Percentiles rank a stretch among this genome's conserved stretches.
phyloP scores from a whole-genome alignment of 2,329 filamentous ascomycete genomes.

The Anthostomella pinea region DNA sequence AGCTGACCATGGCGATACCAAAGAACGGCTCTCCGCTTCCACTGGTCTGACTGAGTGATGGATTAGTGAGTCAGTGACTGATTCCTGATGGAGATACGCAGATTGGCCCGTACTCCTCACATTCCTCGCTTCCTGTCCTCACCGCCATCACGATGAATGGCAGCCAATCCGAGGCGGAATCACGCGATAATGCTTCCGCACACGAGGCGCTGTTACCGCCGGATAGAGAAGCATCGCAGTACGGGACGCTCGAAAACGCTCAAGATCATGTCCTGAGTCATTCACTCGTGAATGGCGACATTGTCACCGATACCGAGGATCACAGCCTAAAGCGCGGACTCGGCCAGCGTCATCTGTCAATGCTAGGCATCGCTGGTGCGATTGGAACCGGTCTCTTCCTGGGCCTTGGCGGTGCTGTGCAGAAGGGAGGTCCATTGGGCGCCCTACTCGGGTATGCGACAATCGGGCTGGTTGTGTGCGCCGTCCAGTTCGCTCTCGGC shows the following conservation, averaged over 20 bases:
- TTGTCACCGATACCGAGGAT: constrained; percentile 48
- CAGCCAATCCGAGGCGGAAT: too few species aligned
- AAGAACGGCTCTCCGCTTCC: too few species aligned
- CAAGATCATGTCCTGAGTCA: constrained; percentile 2
- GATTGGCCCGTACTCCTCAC: too few species aligned
- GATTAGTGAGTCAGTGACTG: too few species aligned
- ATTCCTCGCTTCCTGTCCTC: too few species aligned
- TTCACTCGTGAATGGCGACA: constrained; percentile 35
- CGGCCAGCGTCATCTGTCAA: constrained; percentile 56
- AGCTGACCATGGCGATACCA: too few species aligned
- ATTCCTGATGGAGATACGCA: too few species aligned
- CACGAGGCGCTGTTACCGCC: too few species aligned
- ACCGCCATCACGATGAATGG: too few species aligned
- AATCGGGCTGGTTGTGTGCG: constrained; percentile 54
- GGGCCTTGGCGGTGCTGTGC: constrained; percentile 53
- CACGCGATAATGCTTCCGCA: too few species aligned
- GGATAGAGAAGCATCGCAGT: constrained; percentile 12
- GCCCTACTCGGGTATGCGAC: constrained; percentile 53
- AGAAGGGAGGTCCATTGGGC: constrained; percentile 47
- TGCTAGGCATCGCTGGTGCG: constrained; percentile 61
- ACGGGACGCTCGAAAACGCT: constrained; percentile 12
- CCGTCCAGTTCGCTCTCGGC: constrained; percentile 57
- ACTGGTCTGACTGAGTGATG: too few species aligned
- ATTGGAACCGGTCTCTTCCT: constrained; percentile 62
- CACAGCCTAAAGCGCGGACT: constrained; percentile 48